Percentiles rank a stretch among this genome's conserved stretches.
Conservation (phyloP, 306 rosid genomes). For the Quercus dentata region DNA sequence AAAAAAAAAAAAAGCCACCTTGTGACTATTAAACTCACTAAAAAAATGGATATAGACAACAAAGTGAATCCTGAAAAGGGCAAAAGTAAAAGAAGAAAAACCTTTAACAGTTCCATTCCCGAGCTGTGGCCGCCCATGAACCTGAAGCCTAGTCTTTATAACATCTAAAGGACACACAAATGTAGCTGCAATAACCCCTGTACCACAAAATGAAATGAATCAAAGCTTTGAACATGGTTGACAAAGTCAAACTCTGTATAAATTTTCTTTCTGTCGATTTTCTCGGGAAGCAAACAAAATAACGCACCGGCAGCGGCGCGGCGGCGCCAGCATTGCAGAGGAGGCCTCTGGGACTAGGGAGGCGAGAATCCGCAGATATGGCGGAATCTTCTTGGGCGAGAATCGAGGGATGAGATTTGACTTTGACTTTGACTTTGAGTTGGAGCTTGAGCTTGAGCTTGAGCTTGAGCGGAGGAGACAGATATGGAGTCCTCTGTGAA, state of each 20-base stretch:
- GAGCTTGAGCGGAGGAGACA: too few relatives aligned
- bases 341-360: constrained; percentile 47
- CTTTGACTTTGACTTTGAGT: too few relatives aligned
- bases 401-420: background rate
- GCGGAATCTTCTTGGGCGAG: background rate
- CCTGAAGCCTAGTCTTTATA: constrained; percentile 85
- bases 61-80: background rate
- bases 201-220: background rate
- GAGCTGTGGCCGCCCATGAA: constrained; percentile 60
- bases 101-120: constrained; percentile 46
- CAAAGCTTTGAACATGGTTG: background rate
- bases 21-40: background rate
- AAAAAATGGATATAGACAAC: background rate
- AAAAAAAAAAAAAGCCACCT: background rate
- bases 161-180: constrained; percentile 89
- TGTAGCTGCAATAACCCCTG: constrained; percentile 80
- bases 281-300: background rate
- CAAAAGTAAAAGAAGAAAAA: constrained; percentile 4
- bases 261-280: too few relatives aligned
- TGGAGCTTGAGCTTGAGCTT: too few relatives aligned
- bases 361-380: constrained; percentile 41
- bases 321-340: constrained; percentile 69
- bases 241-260: background rate
- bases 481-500: too few relatives aligned
- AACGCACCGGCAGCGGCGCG: constrained; percentile 71